Evolutionary conservation across 2,329 filamentous ascomycete species (phyloP).

Genomic region (Aureobasidium sp.): DNA sequence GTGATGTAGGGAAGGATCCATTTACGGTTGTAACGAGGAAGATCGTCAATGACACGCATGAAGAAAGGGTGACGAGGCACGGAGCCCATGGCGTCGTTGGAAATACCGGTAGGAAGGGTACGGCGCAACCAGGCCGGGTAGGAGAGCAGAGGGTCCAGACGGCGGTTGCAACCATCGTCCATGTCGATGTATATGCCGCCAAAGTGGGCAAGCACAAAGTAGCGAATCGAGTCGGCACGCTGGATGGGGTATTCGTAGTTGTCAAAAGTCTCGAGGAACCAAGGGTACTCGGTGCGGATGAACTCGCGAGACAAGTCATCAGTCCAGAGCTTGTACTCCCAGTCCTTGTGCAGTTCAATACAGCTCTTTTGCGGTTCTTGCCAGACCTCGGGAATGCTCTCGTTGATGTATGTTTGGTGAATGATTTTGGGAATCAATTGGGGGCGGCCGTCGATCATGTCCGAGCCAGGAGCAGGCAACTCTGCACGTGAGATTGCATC

Average conservation of each 20-base stretch:
- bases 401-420: constrained; percentile 69
- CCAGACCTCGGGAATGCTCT: constrained; percentile 62
- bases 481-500: constrained; percentile 62
- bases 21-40: constrained; percentile 60
- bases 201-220: constrained; percentile 70
- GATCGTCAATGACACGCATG: constrained; percentile 57
- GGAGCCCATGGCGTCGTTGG: constrained; percentile 73
- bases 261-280: constrained; percentile 63
- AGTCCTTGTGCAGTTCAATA: constrained; percentile 60
- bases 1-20: constrained; percentile 69
- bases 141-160: constrained; percentile 59
- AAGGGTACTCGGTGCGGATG: constrained; percentile 65
- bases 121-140: constrained; percentile 66
- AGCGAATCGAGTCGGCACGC: constrained; percentile 66
- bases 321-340: constrained; percentile 79
- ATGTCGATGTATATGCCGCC: constrained; percentile 78
- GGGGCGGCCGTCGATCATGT: constrained; percentile 48
- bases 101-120: constrained; percentile 69
- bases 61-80: constrained; percentile 70
- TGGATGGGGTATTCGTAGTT: constrained; percentile 66
- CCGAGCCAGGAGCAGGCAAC: constrained; percentile 58
- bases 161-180: constrained; percentile 62
- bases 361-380: constrained; percentile 58
- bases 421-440: constrained; percentile 70
- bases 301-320: constrained; percentile 63